Percentiles rank a stretch among this genome's conserved stretches.
Conservation (phyloP, 83 land plant species). For the Diphasiastrum complanatum region DNA sequence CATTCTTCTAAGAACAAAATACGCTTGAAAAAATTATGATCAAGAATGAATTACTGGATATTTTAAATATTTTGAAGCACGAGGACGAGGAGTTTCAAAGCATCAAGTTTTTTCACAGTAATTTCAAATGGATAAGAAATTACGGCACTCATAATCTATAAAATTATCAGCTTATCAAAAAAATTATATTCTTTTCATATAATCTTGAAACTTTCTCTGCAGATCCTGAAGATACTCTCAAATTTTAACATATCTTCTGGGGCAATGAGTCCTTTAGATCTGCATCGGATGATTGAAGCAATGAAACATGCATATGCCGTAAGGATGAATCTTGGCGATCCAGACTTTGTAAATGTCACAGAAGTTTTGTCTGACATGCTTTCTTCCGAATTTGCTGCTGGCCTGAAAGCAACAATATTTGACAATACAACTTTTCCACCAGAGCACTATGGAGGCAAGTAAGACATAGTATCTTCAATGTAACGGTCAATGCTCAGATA, state of each 20-base stretch:
- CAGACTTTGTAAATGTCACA: slow-evolving; percentile 55
- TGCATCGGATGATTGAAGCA: slow-evolving; percentile 81
- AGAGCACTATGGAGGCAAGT: slow-evolving; percentile 66
- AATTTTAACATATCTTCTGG: slow-evolving; percentile 38
- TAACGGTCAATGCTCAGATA: not conserved
- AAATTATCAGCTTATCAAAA: not conserved
- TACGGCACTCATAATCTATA: no score
- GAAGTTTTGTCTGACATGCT: slow-evolving; percentile 54
- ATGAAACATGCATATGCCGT: slow-evolving; percentile 86
- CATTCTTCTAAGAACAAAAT: not conserved
- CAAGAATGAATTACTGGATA: no score
- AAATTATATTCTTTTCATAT: no score
- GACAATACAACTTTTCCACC: slow-evolving; percentile 80
- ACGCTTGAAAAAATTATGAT: not conserved
- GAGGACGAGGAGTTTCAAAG: no score
- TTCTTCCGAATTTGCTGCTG: slow-evolving; percentile 50
- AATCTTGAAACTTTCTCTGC: not conserved
- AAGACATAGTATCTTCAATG: slow-evolving; percentile 6
- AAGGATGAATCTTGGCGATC: slow-evolving; percentile 83
- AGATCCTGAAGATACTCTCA: slow-evolving; percentile 64
- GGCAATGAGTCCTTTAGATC: slow-evolving; percentile 47
- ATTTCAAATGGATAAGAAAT: no score
- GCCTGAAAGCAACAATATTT: slow-evolving; percentile 41
- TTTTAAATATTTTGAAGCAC: no score
- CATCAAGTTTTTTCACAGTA: no score